Conservation (phyloP, 768 basidiomycete genomes). For the Chalciporus pseudorubinellus region DNA sequence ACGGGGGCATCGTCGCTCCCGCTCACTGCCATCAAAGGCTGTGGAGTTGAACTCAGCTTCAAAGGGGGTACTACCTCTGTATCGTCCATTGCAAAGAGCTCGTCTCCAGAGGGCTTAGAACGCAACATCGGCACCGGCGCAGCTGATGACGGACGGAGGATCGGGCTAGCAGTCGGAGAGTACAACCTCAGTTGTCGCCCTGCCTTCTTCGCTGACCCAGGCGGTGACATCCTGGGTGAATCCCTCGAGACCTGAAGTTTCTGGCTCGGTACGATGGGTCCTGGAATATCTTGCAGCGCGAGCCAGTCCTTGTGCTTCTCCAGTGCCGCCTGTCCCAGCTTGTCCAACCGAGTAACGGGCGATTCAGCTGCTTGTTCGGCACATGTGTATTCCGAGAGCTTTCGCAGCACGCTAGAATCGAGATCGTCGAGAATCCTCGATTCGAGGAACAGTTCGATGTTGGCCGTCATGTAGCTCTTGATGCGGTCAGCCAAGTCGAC, state of each 20-base stretch:
- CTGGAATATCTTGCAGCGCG: conserved; percentile 62
- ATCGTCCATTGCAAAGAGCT: conserved; percentile 86
- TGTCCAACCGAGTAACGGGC: conserved; percentile 59
- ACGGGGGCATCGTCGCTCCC: conserved; percentile 1
- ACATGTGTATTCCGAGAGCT: conserved; percentile 59
- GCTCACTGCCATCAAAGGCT: not conserved
- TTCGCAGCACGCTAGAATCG: conserved; percentile 57
- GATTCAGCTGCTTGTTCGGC: conserved; percentile 62
- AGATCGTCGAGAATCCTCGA: conserved; percentile 76
- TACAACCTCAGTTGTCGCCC: not conserved
- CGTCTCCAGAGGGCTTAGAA: conserved; percentile 44
- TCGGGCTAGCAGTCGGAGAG: conserved; percentile 23
- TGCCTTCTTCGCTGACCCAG: conserved; percentile 18
- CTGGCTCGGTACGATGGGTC: conserved; percentile 42
- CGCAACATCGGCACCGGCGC: conserved; percentile 1
- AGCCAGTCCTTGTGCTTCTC: conserved; percentile 71
- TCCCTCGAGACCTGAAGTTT: conserved; percentile 24
- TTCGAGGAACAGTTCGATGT: conserved; percentile 87
- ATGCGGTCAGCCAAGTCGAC: conserved; percentile 63
- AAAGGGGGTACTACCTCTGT: conserved; percentile 40
- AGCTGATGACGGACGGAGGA: conserved; percentile 16
- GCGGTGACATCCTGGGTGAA: conserved; percentile 33
- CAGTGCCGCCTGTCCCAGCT: conserved; percentile 53
- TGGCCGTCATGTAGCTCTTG: conserved; percentile 75
- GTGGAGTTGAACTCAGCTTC: conserved; percentile 17